These are phyloP conservation scores for Sugiyamaella xylanicola DNA, from an alignment of 1,139 yeast genomes.

Conservation along the genomic window DNA sequence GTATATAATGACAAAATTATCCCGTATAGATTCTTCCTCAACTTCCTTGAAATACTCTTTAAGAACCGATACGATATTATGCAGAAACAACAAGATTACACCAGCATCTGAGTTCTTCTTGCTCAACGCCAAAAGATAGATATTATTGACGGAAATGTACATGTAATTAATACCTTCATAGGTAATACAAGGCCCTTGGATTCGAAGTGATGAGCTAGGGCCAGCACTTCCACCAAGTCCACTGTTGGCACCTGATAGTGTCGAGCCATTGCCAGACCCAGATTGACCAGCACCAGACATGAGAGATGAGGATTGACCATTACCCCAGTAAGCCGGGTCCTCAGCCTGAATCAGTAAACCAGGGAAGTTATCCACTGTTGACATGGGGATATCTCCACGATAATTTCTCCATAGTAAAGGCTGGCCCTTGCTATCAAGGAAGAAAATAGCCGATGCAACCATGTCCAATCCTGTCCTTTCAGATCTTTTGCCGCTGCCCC, in stretches of 20 bases:
- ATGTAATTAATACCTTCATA: conserved; percentile 83
- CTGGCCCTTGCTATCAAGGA: conserved; percentile 88
- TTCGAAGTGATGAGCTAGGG: conserved; percentile 11
- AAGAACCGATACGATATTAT: conserved; percentile 73
- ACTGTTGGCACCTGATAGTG: neutral
- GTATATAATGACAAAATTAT: conserved; percentile 89
- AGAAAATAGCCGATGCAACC: conserved; percentile 69
- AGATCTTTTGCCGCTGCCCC: neutral
- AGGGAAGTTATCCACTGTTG: conserved; percentile 85
- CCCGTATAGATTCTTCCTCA: conserved; percentile 92
- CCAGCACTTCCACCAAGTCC: conserved; percentile 13
- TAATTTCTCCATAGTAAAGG: conserved; percentile 86
- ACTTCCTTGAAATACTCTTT: conserved; percentile 83
- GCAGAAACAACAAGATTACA: conserved; percentile 75
- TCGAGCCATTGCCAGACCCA: neutral
- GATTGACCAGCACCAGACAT: conserved; percentile 28
- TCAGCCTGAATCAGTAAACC: conserved; percentile 69
- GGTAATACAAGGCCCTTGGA: conserved; percentile 70
- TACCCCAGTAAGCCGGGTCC: conserved; percentile 41
- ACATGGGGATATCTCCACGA: conserved; percentile 83
- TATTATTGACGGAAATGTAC: conserved; percentile 78
- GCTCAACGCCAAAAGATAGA: conserved; percentile 82
- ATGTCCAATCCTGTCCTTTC: neutral
- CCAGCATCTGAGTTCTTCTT: conserved; percentile 76
- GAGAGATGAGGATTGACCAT: conserved; percentile 40